Conservation (phyloP, 495 filamentous ascomycete genomes). For the Extremus antarcticus region DNA sequence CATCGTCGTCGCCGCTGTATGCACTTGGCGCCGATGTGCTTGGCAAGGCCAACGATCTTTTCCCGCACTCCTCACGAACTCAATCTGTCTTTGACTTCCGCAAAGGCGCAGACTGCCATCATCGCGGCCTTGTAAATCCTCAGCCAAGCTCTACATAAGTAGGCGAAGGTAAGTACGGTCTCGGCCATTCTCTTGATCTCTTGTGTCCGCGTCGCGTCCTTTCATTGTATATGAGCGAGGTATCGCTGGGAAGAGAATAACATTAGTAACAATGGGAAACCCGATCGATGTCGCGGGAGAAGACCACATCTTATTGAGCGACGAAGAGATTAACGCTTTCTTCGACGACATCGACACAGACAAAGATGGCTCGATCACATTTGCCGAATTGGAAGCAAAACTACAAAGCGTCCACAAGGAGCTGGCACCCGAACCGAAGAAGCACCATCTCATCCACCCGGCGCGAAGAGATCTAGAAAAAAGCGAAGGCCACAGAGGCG, state of each 20-base stretch:
- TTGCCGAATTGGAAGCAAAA: constrained; percentile 29
- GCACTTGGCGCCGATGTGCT: neutral
- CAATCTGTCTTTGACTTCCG: neutral
- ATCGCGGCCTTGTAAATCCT: neutral
- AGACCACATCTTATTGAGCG: constrained; percentile 15
- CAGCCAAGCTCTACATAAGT: neutral
- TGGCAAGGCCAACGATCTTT: neutral
- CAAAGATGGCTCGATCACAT: constrained; percentile 30
- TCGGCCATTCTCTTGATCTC: neutral
- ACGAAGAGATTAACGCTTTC: constrained; percentile 27
- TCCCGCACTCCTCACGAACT: neutral
- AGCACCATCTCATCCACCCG: constrained; percentile 24
- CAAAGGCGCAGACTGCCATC: neutral
- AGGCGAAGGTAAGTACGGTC: neutral
- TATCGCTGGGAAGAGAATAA: neutral
- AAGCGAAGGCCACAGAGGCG: constrained; percentile 6
- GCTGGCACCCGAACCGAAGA: constrained; percentile 24
- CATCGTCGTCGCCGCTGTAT: neutral
- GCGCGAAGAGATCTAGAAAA: neutral
- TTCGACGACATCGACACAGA: constrained; percentile 32
- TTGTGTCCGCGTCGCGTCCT: neutral
- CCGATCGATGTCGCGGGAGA: constrained; percentile 3
- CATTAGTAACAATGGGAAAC: neutral
- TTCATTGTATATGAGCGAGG: neutral
- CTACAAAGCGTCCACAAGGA: constrained; percentile 31